A percentile compares a stretch with the other conserved stretches of the same genome.
phyloP scores from a whole-genome alignment of 768 basidiomycete genomes.

The Hygrophorus pudorinus region DNA sequence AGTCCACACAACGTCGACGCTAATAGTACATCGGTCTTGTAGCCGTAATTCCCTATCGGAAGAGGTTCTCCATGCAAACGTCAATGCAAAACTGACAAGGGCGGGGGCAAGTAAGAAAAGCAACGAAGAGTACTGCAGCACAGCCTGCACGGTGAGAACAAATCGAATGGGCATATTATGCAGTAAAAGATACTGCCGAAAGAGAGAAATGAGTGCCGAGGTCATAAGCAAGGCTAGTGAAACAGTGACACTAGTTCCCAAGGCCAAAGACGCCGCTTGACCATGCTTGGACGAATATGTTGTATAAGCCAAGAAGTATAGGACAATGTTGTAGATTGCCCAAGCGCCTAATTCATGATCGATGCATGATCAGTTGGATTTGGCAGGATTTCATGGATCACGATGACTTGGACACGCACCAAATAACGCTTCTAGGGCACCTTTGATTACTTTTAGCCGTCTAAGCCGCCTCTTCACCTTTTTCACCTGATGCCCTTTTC shows the following conservation, averaged over 20 bases:
- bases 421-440: conserved; percentile 24
- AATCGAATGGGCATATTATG: conserved; percentile 20
- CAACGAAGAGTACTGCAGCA: conserved; percentile 33
- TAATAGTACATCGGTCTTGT: conserved; percentile 44
- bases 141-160: conserved; percentile 20
- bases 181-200: conserved; percentile 27
- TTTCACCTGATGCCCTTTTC: conserved; percentile 18
- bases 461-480: conserved; percentile 17
- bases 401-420: conserved; percentile 23
- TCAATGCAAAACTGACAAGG: conserved; percentile 43
- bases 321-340: conserved; percentile 50
- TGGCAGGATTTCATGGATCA: too few relatives aligned
- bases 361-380: conserved; percentile 10
- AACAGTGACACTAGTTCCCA: conserved; percentile 37
- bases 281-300: conserved; percentile 30
- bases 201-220: conserved; percentile 27
- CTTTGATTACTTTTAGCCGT: conserved; percentile 19
- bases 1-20: conserved; percentile 62
- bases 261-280: conserved; percentile 32
- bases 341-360: conserved; percentile 34
- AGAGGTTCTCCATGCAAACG: conserved; percentile 41
- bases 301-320: conserved; percentile 55
- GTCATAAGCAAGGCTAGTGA: conserved; percentile 30
- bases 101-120: conserved; percentile 42
- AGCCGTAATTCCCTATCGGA: conserved; percentile 26